Evolutionary conservation across 495 filamentous ascomycete species (phyloP).

Genomic region (Stereocaulon alpinum): DNA sequence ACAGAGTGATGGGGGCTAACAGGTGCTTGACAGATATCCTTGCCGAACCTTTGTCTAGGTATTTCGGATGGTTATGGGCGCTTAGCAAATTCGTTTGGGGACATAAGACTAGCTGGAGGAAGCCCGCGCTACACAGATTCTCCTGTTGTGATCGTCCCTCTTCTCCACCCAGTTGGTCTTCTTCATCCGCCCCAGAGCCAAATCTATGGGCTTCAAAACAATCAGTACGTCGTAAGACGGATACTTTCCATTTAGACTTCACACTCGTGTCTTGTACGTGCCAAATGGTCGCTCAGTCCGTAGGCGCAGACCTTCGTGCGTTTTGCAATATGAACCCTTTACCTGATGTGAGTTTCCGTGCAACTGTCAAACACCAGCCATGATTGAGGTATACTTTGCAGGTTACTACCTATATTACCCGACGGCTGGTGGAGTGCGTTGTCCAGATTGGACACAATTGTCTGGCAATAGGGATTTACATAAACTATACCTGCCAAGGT

Average conservation of each 20-base stretch:
- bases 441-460: neutral
- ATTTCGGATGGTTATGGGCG: neutral
- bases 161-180: too few species aligned
- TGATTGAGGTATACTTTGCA: neutral
- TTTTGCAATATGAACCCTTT: too few species aligned
- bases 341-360: neutral
- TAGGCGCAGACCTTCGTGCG: too few species aligned
- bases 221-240: too few species aligned
- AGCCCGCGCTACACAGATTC: too few species aligned
- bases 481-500: neutral
- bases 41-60: constrained; percentile 39
- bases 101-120: neutral
- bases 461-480: neutral
- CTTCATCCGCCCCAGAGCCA: too few species aligned
- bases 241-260: too few species aligned
- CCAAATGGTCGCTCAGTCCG: too few species aligned
- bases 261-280: too few species aligned
- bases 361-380: neutral
- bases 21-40: constrained; percentile 33
- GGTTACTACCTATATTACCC: neutral
- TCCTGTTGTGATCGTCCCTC: too few species aligned
- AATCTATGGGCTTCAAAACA: too few species aligned
- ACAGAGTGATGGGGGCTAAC: constrained; percentile 21
- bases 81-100: neutral
- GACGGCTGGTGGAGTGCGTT: neutral